These are phyloP conservation scores for Penicillium sp. DNA, from an alignment of 2,329 filamentous ascomycete species.

Conservation along the genomic window DNA sequence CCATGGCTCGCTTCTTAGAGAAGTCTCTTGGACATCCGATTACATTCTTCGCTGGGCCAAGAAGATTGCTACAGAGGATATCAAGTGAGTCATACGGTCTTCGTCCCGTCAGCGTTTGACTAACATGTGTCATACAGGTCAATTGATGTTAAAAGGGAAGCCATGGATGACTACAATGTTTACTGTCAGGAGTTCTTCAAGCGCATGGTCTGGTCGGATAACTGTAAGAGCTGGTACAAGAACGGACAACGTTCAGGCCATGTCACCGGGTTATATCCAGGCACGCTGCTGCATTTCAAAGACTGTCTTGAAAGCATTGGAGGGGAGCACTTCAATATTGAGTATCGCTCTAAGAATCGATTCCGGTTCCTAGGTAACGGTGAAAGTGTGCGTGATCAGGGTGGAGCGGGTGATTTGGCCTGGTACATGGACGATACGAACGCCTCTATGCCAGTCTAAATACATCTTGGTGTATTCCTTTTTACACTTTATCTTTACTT, in stretches of 20 bases:
- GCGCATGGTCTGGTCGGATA: conserved; percentile 29
- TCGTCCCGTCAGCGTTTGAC: neutral
- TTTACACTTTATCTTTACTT: no score
- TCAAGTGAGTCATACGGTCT: conserved; percentile 22
- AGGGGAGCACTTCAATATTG: conserved; percentile 23
- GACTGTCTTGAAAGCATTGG: conserved; percentile 16
- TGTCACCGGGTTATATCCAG: neutral
- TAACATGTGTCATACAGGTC: conserved; percentile 9
- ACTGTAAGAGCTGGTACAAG: conserved; percentile 33
- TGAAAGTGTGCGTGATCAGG: neutral
- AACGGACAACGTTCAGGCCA: conserved; percentile 17
- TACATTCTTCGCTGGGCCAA: conserved; percentile 23
- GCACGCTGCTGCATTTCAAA: neutral
- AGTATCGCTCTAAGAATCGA: conserved; percentile 17
- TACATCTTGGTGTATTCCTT: no score
- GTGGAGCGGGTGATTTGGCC: neutral
- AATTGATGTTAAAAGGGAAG: conserved; percentile 26
- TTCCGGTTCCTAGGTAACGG: conserved; percentile 22
- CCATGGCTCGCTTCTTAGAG: conserved; percentile 27
- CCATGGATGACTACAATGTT: conserved; percentile 35
- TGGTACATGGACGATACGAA: neutral
- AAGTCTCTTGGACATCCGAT: conserved; percentile 3
- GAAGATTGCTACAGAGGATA: conserved; percentile 35
- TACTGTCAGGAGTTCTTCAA: conserved; percentile 35
- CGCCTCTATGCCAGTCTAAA: neutral